These are phyloP conservation scores for Phaseolus lunatus DNA, from an alignment of 306 rosid species.

Conservation along the genomic window DNA sequence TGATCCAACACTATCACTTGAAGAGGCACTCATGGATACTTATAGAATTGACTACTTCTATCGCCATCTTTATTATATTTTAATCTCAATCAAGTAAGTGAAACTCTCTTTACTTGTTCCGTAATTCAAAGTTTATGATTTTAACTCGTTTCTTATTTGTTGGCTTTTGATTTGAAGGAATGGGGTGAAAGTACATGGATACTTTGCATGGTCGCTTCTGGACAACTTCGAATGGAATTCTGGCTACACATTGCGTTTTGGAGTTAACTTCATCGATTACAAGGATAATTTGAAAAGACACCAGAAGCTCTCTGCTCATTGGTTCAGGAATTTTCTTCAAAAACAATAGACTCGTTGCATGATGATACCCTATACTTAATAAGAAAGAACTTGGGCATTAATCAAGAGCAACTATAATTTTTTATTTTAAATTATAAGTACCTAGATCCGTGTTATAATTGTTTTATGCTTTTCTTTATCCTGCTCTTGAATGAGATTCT, in stretches of 20 bases:
- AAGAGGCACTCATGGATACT: constrained; percentile 57
- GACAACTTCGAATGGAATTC: constrained; percentile 66
- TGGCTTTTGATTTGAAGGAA: constrained; percentile 42
- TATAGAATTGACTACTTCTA: constrained; percentile 61
- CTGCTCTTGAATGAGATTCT: neutral
- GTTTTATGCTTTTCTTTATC: neutral
- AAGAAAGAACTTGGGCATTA: neutral
- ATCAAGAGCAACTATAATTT: constrained; percentile 7
- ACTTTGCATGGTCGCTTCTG: constrained; percentile 72
- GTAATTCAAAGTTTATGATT: constrained; percentile 2
- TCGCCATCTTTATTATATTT: constrained; percentile 64
- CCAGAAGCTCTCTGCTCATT: constrained; percentile 62
- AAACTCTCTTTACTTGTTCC: constrained; percentile 9
- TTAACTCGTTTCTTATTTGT: neutral
- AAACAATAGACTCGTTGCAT: neutral
- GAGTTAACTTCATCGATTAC: constrained; percentile 59
- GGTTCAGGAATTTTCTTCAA: constrained; percentile 61
- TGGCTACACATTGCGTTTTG: constrained; percentile 61
- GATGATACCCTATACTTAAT: neutral
- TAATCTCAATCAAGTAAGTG: constrained; percentile 58
- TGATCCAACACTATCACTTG: constrained; percentile 53
- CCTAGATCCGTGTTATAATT: neutral
- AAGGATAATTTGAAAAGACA: constrained; percentile 56
- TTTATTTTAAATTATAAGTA: neutral
- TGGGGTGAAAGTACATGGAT: constrained; percentile 60